Evolutionary conservation across 2,329 filamentous ascomycete genomes (phyloP).

Genomic region (Blastomyces parvus): DNA sequence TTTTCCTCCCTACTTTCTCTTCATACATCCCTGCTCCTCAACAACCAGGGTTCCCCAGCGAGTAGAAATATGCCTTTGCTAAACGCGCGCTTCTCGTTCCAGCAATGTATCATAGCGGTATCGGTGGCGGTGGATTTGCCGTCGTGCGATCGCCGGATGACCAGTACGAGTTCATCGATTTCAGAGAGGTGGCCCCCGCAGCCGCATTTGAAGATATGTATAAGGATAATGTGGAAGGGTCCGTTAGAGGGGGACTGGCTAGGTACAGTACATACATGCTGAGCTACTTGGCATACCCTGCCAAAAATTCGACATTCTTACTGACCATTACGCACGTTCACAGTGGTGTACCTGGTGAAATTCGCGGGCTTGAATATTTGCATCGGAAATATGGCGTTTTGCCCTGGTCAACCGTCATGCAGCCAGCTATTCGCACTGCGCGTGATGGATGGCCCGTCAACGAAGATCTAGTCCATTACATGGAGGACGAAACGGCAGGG

Average conservation of each 20-base stretch:
- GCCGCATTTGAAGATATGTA: slow-evolving; percentile 82
- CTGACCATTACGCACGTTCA: slow-evolving; percentile 1
- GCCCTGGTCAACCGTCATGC: slow-evolving; percentile 61
- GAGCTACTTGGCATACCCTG: not conserved
- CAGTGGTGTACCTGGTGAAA: slow-evolving; percentile 49
- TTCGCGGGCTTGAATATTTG: slow-evolving; percentile 69
- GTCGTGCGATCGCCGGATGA: slow-evolving; percentile 64
- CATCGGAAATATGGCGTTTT: slow-evolving; percentile 54
- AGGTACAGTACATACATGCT: slow-evolving; percentile 27
- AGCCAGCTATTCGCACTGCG: slow-evolving; percentile 65
- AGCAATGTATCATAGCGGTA: slow-evolving; percentile 67
- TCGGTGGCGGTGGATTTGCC: slow-evolving; percentile 88
- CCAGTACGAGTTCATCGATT: slow-evolving; percentile 80
- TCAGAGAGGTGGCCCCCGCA: slow-evolving; percentile 76
- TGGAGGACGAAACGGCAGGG: slow-evolving; percentile 45
- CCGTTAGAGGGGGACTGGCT: slow-evolving; percentile 63
- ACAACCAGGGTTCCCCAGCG: not conserved
- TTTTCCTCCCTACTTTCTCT: too few species aligned
- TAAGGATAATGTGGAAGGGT: slow-evolving; percentile 55
- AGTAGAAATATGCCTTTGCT: slow-evolving; percentile 1
- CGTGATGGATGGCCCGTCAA: slow-evolving; percentile 64
- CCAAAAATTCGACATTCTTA: not conserved
- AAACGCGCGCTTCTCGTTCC: not conserved
- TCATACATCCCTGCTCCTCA: too few species aligned
- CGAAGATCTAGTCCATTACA: slow-evolving; percentile 65